phyloP scores from a whole-genome alignment of 257 asterid species.

The Salvia miltiorrhiza region DNA sequence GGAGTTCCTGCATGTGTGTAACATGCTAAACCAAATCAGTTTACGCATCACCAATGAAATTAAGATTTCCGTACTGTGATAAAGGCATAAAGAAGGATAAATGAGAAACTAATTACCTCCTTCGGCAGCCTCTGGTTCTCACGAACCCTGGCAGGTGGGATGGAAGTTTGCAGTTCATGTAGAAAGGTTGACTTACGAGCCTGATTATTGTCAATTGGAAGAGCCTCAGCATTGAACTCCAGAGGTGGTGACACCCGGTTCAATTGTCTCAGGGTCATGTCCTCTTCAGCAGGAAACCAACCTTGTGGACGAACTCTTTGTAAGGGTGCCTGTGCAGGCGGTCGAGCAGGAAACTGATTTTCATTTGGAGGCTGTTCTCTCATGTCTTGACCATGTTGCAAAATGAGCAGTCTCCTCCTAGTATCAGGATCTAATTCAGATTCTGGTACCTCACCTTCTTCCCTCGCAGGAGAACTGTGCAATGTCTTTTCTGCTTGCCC shows the following conservation, averaged over 20 bases:
- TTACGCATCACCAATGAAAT: slow-evolving; percentile 11
- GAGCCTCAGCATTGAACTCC: slow-evolving; percentile 61
- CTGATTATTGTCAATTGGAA: slow-evolving; percentile 55
- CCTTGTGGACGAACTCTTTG: slow-evolving; percentile 62
- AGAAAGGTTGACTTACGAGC: slow-evolving; percentile 55
- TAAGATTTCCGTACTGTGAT: not conserved
- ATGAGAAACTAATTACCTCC: slow-evolving; percentile 52
- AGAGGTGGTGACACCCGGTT: slow-evolving; percentile 51
- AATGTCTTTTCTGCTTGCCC: slow-evolving; percentile 56
- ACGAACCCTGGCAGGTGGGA: slow-evolving; percentile 55
- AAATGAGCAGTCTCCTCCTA: slow-evolving; percentile 92
- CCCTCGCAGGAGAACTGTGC: slow-evolving; percentile 84
- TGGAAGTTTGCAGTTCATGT: slow-evolving; percentile 51
- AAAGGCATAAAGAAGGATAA: not conserved
- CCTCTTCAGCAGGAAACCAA: slow-evolving; percentile 89
- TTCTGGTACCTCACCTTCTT: slow-evolving; percentile 99
- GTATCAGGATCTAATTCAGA: slow-evolving; percentile 98
- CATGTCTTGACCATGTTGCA: slow-evolving; percentile 94
- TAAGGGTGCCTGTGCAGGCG: slow-evolving; percentile 59
- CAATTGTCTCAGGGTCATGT: slow-evolving; percentile 55
- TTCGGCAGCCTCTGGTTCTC: slow-evolving; percentile 59
- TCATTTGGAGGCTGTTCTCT: slow-evolving; percentile 73
- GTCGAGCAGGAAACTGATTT: slow-evolving; percentile 56
- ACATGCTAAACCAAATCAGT: slow-evolving; percentile 8
- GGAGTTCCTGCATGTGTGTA: slow-evolving; percentile 50